Base-by-base conservation (phyloP, 2,329 filamentous ascomycete species). In the Stagonosporopsis vannaccii region DNA sequence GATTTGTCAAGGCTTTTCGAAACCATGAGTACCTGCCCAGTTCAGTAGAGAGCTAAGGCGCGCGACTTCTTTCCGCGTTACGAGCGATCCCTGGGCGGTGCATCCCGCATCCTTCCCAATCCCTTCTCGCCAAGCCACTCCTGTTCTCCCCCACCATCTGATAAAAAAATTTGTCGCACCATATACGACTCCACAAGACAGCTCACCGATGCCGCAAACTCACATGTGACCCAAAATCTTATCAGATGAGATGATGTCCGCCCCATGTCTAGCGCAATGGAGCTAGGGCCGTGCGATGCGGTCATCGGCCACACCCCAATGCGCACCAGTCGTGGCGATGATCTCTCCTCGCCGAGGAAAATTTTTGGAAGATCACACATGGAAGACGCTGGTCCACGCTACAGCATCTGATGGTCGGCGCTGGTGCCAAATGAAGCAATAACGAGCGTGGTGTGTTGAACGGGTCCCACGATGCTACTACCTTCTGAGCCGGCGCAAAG, bases 221-320 rank as follows among this genome's bases (percentile, higher is more conserved):
- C 46, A 15, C 25, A 37, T 9, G 26, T 33, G 13, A 22, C 19
- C 32, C 26, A 12, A 43, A 35, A 69, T 69, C 66, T 70, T 68
- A 70, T 70, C 66, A 66, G 68, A 70, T 70, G 52, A 62, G 58
- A 65, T 67, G 32, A 58, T 43, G 50, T 39, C 58, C 50, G 37
- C 30, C 46, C 56, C 44, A 23, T 58, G 59, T 42, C 37, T 41
- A 39, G 22, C 37, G 46, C 36, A 50, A 45, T 51, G 42, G 48
- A 48, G 46, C 35, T 61, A 44, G 35, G 13, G 28, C 56, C 56
- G 51, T 43, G 54, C 47, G 51, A 56, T 60, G 52, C 48, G 57
- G 55, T 63, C 58, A 58, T 63, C 51, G 53, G 58, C 28, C 46
- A 25, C 19, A 12, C n/a, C 39, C 51, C 11, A 20, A 23, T 20